Percentiles rank a stretch among this genome's conserved stretches.
These are phyloP conservation scores for Clathrus columnatus DNA, from an alignment of 768 basidiomycete species.

Conservation along the genomic window DNA sequence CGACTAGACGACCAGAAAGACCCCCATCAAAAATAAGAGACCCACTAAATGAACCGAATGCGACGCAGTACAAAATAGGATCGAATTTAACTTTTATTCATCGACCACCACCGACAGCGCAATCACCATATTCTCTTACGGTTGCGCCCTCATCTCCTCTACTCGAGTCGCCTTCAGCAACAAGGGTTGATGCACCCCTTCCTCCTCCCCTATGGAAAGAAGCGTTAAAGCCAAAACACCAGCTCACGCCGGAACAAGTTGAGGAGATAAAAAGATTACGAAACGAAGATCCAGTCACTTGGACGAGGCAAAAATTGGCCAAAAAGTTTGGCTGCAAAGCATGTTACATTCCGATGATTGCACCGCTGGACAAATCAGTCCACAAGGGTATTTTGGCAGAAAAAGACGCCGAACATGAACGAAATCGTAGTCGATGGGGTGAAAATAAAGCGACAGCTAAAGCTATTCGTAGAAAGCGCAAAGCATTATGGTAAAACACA, in stretches of 20 bases:
- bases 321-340: conserved; percentile 67
- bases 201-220: conserved; percentile 18
- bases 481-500: conserved; percentile 71
- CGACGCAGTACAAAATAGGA: conserved; percentile 25
- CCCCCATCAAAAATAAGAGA: conserved; percentile 53
- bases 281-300: conserved; percentile 43
- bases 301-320: conserved; percentile 61
- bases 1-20: conserved; percentile 14
- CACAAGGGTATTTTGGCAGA: conserved; percentile 33
- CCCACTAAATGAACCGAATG: conserved; percentile 45
- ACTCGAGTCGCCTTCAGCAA: conserved; percentile 31
- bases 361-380: conserved; percentile 47
- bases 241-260: conserved; percentile 44
- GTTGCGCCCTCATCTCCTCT: conserved; percentile 66
- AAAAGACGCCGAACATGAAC: conserved; percentile 40
- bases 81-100: conserved; percentile 63
- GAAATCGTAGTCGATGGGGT: conserved; percentile 53
- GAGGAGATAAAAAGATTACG: conserved; percentile 52
- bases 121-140: conserved; percentile 63
- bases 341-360: conserved; percentile 55
- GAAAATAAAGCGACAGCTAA: conserved; percentile 53
- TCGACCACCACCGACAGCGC: conserved; percentile 73
- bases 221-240: conserved; percentile 18
- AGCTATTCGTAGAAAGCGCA: conserved; percentile 60
- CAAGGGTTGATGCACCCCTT: conserved; percentile 2